Base-by-base conservation (phyloP, 2,329 filamentous ascomycete genomes). In the Chalara sp. region DNA sequence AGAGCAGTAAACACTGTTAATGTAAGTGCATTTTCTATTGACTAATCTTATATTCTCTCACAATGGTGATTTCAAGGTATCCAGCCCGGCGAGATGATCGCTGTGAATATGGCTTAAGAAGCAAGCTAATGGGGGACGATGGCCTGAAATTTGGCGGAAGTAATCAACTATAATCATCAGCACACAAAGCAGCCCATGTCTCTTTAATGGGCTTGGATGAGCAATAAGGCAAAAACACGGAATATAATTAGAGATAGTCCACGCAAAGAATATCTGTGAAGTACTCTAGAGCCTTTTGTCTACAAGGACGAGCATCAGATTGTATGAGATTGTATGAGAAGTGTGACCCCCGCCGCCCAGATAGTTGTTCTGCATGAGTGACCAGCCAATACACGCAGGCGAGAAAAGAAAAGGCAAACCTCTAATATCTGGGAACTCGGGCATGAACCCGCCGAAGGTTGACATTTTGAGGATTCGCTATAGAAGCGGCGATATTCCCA, bases 51-150 rank as follows among this genome's bases (percentile, higher is more conserved):
- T 21, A 21, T 21, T 21, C 3, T 21, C 21, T 41, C 66, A 81
- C 77, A 96, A 96, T 0, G 89, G 87, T 31, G 87, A 81, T 44
- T 82, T 79, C 49, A 91, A 76, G 10, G 76, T 80, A 59, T 95
- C 89, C 1, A 96, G 76, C 0, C 92, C 91, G 35, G 78, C 77
- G 1, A 96, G 77, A 68, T 96, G 92, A 61, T 96, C 91, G 56
- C 86, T 95, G 65, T 96, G 92, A 2, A 95, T 83, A 76, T 97
- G 92, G 67, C 87, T 95, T 30, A 97, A 75, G 64, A 97, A 96
- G 66, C 86, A 93, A 12, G 87, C 90, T 50, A 93, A 69, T 0
- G 89, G 87, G 4, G 86, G 77, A 12, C 69, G 76, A 12, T 68
- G 68, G 5, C 72, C 72, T 4, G 73, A 69, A 44, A 75, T 73